Evolutionary conservation across 2,329 filamentous ascomycete species (phyloP).

Genomic region (Verticillium albo-atrum): DNA sequence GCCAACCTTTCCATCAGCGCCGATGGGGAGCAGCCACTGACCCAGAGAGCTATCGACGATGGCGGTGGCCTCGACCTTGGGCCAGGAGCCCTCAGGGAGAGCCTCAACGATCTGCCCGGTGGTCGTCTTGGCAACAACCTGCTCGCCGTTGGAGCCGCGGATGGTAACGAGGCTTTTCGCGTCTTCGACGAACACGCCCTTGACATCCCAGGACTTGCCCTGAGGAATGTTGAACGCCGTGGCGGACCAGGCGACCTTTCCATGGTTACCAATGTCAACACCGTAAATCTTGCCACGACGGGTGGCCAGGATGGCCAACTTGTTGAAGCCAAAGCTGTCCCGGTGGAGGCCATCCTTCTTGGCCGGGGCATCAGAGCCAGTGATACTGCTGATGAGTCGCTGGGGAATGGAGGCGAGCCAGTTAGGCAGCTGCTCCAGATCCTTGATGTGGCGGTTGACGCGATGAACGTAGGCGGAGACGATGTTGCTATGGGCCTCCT

Average conservation of each 20-base stretch:
- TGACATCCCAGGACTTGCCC: constrained; percentile 59
- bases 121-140: constrained; percentile 49
- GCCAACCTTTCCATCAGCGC: constrained; percentile 41
- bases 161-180: constrained; percentile 51
- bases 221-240: constrained; percentile 55
- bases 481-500: constrained; percentile 80
- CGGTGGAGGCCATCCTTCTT: constrained; percentile 46
- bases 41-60: constrained; percentile 48
- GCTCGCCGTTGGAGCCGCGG: constrained; percentile 57
- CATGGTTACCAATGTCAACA: constrained; percentile 71
- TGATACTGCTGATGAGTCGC: constrained; percentile 61
- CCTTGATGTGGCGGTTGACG: constrained; percentile 73
- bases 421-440: constrained; percentile 70
- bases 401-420: constrained; percentile 67
- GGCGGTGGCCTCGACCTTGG: constrained; percentile 35
- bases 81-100: constrained; percentile 32
- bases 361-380: constrained; percentile 48
- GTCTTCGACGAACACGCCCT: constrained; percentile 61
- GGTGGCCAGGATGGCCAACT: constrained; percentile 77
- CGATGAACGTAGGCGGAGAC: constrained; percentile 83
- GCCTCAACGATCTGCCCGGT: constrained; percentile 48
- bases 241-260: constrained; percentile 71
- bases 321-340: constrained; percentile 85
- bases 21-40: constrained; percentile 50
- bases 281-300: constrained; percentile 74